phyloP scores from a whole-genome alignment of 768 basidiomycete genomes.

The Pulveroboletus ravenelii region DNA sequence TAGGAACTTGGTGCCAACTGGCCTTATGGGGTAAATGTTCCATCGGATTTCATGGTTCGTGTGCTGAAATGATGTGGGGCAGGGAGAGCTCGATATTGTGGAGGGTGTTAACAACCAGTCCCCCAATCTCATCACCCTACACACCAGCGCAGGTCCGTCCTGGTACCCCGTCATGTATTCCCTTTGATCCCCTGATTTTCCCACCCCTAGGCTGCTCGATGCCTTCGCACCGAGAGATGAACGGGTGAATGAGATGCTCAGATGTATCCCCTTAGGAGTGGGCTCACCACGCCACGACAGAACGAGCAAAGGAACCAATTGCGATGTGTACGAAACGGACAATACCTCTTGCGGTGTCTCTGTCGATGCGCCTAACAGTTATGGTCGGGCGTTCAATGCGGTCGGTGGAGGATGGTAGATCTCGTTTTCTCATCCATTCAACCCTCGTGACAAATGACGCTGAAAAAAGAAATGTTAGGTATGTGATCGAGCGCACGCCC shows the following conservation, averaged over 20 bases:
- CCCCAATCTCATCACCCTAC: slow-evolving; percentile 26
- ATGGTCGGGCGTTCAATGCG: slow-evolving; percentile 32
- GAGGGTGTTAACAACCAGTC: slow-evolving; percentile 32
- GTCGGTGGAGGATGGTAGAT: slow-evolving; percentile 35
- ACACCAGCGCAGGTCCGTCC: slow-evolving; percentile 23
- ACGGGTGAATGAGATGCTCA: slow-evolving; percentile 21
- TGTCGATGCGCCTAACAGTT: slow-evolving; percentile 24
- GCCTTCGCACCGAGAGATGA: slow-evolving; percentile 27
- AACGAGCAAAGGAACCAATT: slow-evolving; percentile 24
- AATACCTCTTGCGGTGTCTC: slow-evolving; percentile 33
- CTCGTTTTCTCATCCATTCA: not conserved
- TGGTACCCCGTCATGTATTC: not conserved
- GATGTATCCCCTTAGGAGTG: not conserved
- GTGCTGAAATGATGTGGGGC: not conserved
- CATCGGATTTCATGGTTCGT: not conserved
- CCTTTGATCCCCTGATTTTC: not conserved
- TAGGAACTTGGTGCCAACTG: slow-evolving; percentile 28
- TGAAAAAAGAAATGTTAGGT: slow-evolving; percentile 20
- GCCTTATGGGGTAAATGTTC: slow-evolving; percentile 14
- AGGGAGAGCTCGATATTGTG: slow-evolving; percentile 33
- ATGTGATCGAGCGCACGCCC: slow-evolving; percentile 33
- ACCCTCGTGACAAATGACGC: not conserved
- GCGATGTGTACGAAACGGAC: slow-evolving; percentile 25
- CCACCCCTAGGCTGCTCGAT: slow-evolving; percentile 29
- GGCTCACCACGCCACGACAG: slow-evolving; percentile 10